Conservation (phyloP, 306 rosid genomes). For the Oxytropis ochrocephala region DNA sequence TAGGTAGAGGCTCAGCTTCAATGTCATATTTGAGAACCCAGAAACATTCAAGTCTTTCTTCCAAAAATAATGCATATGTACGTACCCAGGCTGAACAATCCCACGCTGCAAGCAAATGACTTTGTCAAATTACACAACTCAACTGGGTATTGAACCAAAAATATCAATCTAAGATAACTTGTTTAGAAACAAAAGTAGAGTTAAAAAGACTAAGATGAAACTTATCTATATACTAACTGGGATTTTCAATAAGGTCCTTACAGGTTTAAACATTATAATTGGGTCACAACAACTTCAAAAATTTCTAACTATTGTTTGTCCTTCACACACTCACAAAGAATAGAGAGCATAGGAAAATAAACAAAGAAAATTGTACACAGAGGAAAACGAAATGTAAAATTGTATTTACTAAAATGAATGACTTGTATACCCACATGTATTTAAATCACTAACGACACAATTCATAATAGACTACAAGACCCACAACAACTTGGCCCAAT, state of each 20-base stretch:
- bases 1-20: slow-evolving; percentile 78
- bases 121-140: not conserved
- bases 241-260: not conserved
- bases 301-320: not conserved
- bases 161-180: not conserved
- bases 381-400: too few relatives aligned
- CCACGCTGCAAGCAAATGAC: slow-evolving; percentile 57
- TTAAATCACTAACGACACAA: too few relatives aligned
- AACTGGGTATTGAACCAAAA: not conserved
- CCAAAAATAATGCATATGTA: slow-evolving; percentile 78
- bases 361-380: too few relatives aligned
- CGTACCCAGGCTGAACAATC: slow-evolving; percentile 95
- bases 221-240: not conserved
- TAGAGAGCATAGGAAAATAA: too few relatives aligned
- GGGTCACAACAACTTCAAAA: not conserved
- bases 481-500: too few relatives aligned
- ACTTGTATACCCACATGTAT: too few relatives aligned
- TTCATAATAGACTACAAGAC: too few relatives aligned
- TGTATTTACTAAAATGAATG: too few relatives aligned
- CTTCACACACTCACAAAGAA: too few relatives aligned
- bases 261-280: not conserved
- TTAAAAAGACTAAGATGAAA: not conserved
- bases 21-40: slow-evolving; percentile 67
- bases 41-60: slow-evolving; percentile 85
- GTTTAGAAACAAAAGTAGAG: not conserved